Evolutionary conservation across 192 early-diverging fungal genomes (phyloP).

Genomic region (Funneliformis mosseae): DNA sequence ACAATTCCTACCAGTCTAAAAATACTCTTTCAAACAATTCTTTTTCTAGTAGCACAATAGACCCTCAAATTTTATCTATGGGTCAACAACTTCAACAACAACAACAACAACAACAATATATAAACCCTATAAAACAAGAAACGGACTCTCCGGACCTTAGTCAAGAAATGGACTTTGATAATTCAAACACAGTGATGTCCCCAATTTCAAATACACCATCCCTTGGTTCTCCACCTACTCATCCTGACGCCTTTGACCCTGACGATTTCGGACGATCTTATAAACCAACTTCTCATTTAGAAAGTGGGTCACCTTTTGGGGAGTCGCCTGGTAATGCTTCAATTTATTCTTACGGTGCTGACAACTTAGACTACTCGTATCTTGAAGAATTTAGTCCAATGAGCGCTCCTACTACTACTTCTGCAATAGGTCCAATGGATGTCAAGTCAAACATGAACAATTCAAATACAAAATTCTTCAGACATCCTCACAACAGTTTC

Average conservation of each 20-base stretch:
- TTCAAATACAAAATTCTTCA: background rate
- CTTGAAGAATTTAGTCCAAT: conserved; percentile 39
- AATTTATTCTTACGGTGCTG: conserved; percentile 39
- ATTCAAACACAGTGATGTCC: conserved; percentile 42
- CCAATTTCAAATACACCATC: conserved; percentile 40
- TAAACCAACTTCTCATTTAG: conserved; percentile 27
- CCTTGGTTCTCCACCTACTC: conserved; percentile 40
- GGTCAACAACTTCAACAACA: background rate
- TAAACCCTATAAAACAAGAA: conserved; percentile 44
- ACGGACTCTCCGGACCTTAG: conserved; percentile 39
- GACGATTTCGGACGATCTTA: conserved; percentile 40
- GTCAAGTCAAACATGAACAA: background rate
- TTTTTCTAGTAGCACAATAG: conserved; percentile 29
- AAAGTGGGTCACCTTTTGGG: conserved; percentile 33
- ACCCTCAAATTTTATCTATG: conserved; percentile 27
- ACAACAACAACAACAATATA: conserved; percentile 8
- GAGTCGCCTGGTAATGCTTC: conserved; percentile 44
- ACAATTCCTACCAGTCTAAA: conserved; percentile 7
- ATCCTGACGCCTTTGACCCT: background rate
- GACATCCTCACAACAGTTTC: background rate
- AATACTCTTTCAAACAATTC: background rate
- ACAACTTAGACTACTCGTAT: conserved; percentile 41
- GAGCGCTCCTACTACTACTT: conserved; percentile 28
- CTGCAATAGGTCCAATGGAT: conserved; percentile 10
- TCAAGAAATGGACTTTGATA: conserved; percentile 47